Evolutionary conservation across 1,284 basidiomycete species (phyloP).

Genomic region (Meripilus lineatus): DNA sequence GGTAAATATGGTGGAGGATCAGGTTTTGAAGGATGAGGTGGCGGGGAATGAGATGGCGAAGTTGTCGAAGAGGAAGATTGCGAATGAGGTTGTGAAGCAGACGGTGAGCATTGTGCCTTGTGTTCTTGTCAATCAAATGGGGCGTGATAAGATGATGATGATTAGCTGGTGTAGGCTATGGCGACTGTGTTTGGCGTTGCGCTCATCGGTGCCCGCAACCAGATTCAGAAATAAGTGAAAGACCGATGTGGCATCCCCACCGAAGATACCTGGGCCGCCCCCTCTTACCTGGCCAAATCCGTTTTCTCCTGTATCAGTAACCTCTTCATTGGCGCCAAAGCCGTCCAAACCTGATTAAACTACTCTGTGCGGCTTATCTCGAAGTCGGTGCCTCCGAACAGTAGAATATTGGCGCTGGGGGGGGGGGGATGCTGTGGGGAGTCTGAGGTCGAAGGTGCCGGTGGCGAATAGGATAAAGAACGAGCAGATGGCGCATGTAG

Average conservation of each 20-base stretch:
- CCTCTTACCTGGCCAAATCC: constrained; percentile 80
- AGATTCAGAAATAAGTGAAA: constrained; percentile 88
- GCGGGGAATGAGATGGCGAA: constrained; percentile 54
- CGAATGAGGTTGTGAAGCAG: constrained; percentile 97
- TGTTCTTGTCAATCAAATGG: not conserved
- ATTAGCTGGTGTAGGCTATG: constrained; percentile 88
- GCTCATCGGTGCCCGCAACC: constrained; percentile 91
- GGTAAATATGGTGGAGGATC: constrained; percentile 73
- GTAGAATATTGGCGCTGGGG: constrained; percentile 58
- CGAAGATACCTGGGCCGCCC: constrained; percentile 72
- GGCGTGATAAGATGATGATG: constrained; percentile 9
- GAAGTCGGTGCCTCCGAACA: constrained; percentile 79
- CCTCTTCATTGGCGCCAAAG: constrained; percentile 87
- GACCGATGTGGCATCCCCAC: constrained; percentile 72
- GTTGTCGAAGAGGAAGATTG: constrained; percentile 75
- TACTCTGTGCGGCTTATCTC: constrained; percentile 81
- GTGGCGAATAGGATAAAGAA: constrained; percentile 47
- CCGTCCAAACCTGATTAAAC: constrained; percentile 92
- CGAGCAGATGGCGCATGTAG: constrained; percentile 94
- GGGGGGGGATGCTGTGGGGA: constrained; percentile 11
- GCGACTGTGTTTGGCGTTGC: constrained; percentile 99
- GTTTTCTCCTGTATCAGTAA: constrained; percentile 87
- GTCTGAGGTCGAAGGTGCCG: constrained; percentile 9
- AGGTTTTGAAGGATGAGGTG: constrained; percentile 44
- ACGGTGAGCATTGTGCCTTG: constrained; percentile 62